Evolutionary conservation across 75 land plant species (phyloP), one percentile per base, ranked within the genome.

Genomic region (Cupressus sempervirens): DNA sequence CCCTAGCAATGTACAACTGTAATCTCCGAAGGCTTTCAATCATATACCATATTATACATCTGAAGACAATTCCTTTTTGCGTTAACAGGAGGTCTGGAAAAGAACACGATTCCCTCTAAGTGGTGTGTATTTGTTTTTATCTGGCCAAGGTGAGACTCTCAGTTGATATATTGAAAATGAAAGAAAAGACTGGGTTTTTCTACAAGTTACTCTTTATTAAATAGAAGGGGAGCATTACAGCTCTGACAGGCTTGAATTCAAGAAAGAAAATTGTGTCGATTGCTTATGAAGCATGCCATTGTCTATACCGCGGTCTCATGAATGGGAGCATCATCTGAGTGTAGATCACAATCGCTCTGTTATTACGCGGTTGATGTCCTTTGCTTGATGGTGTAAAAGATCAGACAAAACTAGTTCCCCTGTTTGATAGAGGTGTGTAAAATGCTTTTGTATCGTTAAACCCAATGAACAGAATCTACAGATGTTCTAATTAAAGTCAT

Each of bases 311-410:
- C 81, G 85, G 43, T 83, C 80, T 67, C 84, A 81, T 73, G 58
- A 48, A 50, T 52, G 82, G 14, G 86, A 79, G 45, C 86, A 87
- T 53, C 48, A 29, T 40, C 6, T 34, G 38, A 74, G 73, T 56
- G 86, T 52, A 65, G 87, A 84, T 67, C 40, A 72, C 68, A 87
- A 68, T 74, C 35, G 80, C 30, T 81, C 84, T 70, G n/a, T 53
- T 35, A 15, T 89, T 38, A 83, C 90, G 41, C 90, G 41, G 94
- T 92, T 54, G 99, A 97, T 91, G 99, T 14, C 97, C 97, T 84
- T 79, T 95, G 80, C 87, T 92, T 23, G 91, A 90, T 26, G 85
- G 83, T 56, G 81, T 83, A 43, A 91, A n/a, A 88, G 26, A 62
- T 20, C 15, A 38, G 1, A 38, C 2, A 2, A 38, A 38, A 38